Evolutionary conservation across 106 monocot genomes (phyloP), one percentile per base, ranked within the genome.

Genomic region (Triglochin maritima): DNA sequence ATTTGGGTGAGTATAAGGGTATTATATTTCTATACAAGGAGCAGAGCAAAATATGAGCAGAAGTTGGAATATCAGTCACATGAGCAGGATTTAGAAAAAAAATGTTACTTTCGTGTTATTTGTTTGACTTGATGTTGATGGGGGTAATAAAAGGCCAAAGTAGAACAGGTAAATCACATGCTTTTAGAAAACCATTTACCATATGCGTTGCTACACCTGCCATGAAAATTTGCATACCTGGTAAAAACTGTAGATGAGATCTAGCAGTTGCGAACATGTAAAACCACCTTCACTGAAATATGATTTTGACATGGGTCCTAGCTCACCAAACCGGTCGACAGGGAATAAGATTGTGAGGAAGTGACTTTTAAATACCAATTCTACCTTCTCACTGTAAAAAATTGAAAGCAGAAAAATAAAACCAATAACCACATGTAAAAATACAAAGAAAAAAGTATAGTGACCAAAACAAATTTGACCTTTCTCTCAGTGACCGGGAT

Each of bases 331-430:
- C 16, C 91, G 90, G 75, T 96, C 96, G 14, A 86, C 46, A 17
- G 96, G 96, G 69, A 96, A 96, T 29, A 96, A 76, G 70, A 96
- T 77, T 5, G 96, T 91, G 56, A 96, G 85, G 52, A 96, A 88
- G 72, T 86, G 85, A 62, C 76, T 77, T 68, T 86, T 96, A 42
- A 91, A 88, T 17, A 91, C 73, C 64, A 91, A 49, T 42, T 83
- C 86, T 29, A 68, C 66, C 68, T 79, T 88, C 66, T 96, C 96
- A 79, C 94, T 95, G 85, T 44, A 75, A 61, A 17, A 17, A 76
- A 44, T 13, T 7, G 49, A 45, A 46, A 55, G 10, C 6, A 41
- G 17, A 41, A 29, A 3, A 52, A 66, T 8, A 17, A 13, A 70
- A 6, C 9, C 29, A 78, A 49, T 6, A 46, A 14, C 7, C 70